These are phyloP conservation scores for Sphenostylis stenocarpa DNA, from an alignment of 306 rosid genomes.

Conservation along the genomic window DNA sequence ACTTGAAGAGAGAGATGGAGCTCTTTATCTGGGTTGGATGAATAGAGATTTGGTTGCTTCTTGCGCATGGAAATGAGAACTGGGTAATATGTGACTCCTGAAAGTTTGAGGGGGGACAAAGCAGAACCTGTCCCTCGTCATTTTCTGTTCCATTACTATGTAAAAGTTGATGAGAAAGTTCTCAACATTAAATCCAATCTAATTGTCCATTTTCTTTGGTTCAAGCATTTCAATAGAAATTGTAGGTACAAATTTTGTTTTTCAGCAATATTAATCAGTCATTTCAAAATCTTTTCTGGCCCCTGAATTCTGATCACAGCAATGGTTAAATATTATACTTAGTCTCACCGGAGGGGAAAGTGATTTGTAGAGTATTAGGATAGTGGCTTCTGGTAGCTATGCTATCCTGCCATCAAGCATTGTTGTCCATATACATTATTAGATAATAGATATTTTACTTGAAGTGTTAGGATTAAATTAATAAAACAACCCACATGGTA, in stretches of 20 bases:
- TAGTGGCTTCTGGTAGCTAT: not conserved
- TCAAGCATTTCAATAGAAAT: conserved; percentile 28
- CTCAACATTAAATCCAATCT: conserved; percentile 21
- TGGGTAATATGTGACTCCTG: conserved; percentile 6
- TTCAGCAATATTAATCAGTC: conserved; percentile 8
- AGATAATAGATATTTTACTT: not conserved
- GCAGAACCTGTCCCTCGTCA: conserved; percentile 23
- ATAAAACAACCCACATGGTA: not conserved
- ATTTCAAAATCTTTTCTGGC: conserved; percentile 2
- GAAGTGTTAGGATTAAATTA: not conserved
- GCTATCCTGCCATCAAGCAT: not conserved
- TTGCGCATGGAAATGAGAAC: conserved; percentile 84
- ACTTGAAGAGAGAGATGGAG: conserved; percentile 83
- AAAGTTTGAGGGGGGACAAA: not conserved
- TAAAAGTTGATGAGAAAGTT: conserved; percentile 26
- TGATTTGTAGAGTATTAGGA: not conserved
- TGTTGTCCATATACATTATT: not conserved
- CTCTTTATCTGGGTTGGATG: conserved; percentile 98
- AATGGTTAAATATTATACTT: not conserved
- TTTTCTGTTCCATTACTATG: conserved; percentile 25
- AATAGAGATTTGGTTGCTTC: conserved; percentile 91
- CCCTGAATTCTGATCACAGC: not conserved
- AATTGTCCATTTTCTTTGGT: conserved; percentile 32
- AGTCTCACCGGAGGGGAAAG: not conserved
- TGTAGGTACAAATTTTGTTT: conserved; percentile 28